A percentile compares a stretch with the other conserved stretches of the same genome.
Conservation (phyloP, 2,329 filamentous ascomycete genomes). For the Hirsutella rhossiliensis region DNA sequence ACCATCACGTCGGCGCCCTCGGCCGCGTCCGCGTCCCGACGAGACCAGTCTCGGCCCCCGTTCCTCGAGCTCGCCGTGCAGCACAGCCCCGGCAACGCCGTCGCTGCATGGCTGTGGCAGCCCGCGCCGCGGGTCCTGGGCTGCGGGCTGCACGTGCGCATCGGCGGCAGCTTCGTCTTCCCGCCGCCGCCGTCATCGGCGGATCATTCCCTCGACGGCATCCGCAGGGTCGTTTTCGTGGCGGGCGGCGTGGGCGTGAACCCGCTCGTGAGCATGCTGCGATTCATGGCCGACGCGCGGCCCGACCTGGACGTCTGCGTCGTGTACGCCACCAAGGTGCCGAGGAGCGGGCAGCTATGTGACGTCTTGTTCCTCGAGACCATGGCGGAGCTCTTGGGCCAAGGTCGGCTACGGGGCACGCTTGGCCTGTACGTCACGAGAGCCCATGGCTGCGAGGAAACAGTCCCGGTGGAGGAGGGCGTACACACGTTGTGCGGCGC, state of each 20-base stretch:
- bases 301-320: constrained; percentile 36
- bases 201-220: constrained; percentile 23
- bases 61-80: constrained; percentile 75
- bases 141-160: constrained; percentile 49
- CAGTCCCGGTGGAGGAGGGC: neutral
- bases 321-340: constrained; percentile 45
- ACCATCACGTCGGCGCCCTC: constrained; percentile 71
- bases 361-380: constrained; percentile 40
- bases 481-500: constrained; percentile 1
- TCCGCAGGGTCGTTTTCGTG: constrained; percentile 57
- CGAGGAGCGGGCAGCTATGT: constrained; percentile 11
- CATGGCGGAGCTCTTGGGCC: constrained; percentile 27
- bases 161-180: constrained; percentile 74
- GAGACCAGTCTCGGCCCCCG: constrained; percentile 6
- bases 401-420: constrained; percentile 23
- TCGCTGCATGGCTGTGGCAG: constrained; percentile 67
- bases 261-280: constrained; percentile 63
- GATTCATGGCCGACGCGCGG: constrained; percentile 34
- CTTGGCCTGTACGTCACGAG: constrained; percentile 36
- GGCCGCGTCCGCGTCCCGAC: constrained; percentile 26
- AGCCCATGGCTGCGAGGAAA: neutral
- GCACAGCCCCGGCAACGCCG: constrained; percentile 54
- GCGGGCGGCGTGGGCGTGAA: constrained; percentile 79
- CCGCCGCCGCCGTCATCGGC: constrained; percentile 54
- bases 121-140: constrained; percentile 41